Conservation (phyloP, 441 rosid genomes). For the Erysimum pusillum region DNA sequence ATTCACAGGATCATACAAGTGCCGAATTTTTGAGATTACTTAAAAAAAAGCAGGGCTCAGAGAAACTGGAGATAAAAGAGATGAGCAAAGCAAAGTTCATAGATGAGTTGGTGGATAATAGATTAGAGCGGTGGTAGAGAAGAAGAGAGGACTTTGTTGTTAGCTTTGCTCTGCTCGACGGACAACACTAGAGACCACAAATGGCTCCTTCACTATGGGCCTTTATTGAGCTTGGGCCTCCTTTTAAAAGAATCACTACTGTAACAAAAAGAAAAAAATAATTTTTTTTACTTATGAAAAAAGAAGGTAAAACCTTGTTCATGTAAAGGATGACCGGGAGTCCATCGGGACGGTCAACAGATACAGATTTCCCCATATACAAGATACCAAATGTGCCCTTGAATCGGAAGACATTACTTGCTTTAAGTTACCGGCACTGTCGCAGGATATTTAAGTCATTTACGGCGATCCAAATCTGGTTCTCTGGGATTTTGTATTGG, state of each 20-base stretch:
- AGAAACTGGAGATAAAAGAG: not conserved
- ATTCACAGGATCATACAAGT: constrained; percentile 24
- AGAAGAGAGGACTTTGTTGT: not conserved
- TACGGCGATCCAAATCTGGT: constrained; percentile 43
- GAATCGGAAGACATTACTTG: not conserved
- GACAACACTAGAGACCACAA: constrained; percentile 14
- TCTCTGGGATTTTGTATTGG: constrained; percentile 22
- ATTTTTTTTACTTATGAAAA: too few relatives aligned
- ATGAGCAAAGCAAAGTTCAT: not conserved
- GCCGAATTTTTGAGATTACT: not conserved
- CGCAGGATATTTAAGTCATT: constrained; percentile 19
- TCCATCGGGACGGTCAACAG: constrained; percentile 44
- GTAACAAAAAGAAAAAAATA: too few relatives aligned
- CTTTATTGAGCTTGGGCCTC: not conserved
- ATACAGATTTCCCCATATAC: not conserved
- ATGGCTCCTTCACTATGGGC: constrained; percentile 7
- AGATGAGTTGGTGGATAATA: constrained; percentile 16
- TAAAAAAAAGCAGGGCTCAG: not conserved
- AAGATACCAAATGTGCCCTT: constrained; percentile 14
- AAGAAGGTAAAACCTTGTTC: not conserved
- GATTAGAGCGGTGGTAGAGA: constrained; percentile 23
- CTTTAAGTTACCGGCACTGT: not conserved
- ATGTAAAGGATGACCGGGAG: constrained; percentile 36
- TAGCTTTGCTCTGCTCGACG: not conserved
- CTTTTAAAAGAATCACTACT: not conserved